A percentile compares a stretch with the other conserved stretches of the same genome.
These are phyloP conservation scores for Leccinum longicurvipes DNA, from an alignment of 768 basidiomycete species.

Conservation along the genomic window DNA sequence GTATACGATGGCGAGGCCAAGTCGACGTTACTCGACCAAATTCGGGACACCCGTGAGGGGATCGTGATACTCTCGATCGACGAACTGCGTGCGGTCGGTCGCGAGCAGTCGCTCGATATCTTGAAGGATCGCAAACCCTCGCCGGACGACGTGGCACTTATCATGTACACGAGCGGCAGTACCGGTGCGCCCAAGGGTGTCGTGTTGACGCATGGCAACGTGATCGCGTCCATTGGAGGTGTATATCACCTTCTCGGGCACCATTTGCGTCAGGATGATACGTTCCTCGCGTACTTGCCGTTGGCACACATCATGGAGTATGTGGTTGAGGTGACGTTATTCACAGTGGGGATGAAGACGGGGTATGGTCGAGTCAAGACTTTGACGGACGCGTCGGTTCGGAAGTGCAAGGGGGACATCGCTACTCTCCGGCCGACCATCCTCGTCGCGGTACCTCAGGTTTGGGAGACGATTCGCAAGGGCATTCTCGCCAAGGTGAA, in stretches of 20 bases:
- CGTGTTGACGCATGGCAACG: slow-evolving; percentile 80
- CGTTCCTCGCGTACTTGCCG: slow-evolving; percentile 87
- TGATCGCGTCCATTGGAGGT: slow-evolving; percentile 85
- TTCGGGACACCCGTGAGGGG: slow-evolving; percentile 52
- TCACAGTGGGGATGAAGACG: slow-evolving; percentile 73
- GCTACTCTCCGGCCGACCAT: slow-evolving; percentile 79
- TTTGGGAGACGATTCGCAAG: slow-evolving; percentile 97
- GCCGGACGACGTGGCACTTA: slow-evolving; percentile 53
- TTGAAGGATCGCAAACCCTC: slow-evolving; percentile 50
- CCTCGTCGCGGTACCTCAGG: slow-evolving; percentile 92
- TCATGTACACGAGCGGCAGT: slow-evolving; percentile 88
- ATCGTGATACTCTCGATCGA: slow-evolving; percentile 64
- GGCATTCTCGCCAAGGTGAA: slow-evolving; percentile 85
- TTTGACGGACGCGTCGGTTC: slow-evolving; percentile 89
- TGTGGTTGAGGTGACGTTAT: slow-evolving; percentile 78
- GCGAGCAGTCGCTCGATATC: slow-evolving; percentile 47
- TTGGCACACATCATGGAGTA: slow-evolving; percentile 96
- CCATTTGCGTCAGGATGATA: slow-evolving; percentile 34
- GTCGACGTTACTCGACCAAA: slow-evolving; percentile 51
- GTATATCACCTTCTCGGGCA: slow-evolving; percentile 64
- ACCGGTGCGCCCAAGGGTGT: slow-evolving; percentile 97
- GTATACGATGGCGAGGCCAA: slow-evolving; percentile 80
- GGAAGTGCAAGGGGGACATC: slow-evolving; percentile 87
- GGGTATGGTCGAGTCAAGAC: slow-evolving; percentile 97
- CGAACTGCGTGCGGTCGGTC: slow-evolving; percentile 69